Evolutionary conservation across 1,284 basidiomycete genomes (phyloP).

Genomic region (Cystobasidium pallidum): DNA sequence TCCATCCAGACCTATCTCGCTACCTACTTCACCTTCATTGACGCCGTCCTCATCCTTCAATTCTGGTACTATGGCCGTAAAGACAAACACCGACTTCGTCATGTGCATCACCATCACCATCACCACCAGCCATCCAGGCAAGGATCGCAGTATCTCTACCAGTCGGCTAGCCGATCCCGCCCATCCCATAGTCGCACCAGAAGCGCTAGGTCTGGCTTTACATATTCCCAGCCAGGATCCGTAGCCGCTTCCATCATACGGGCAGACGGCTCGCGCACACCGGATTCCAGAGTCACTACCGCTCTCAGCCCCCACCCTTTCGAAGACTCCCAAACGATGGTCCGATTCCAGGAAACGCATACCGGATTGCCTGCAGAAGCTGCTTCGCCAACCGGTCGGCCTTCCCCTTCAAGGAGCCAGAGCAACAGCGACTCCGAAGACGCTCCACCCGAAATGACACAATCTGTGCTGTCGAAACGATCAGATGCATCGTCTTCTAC

Average conservation of each 20-base stretch:
- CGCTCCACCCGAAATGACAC: conserved; percentile 18
- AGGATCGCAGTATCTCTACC: conserved; percentile 14
- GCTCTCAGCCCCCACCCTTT: background rate
- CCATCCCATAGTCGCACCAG: background rate
- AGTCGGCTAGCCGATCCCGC: background rate
- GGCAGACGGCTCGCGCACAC: background rate
- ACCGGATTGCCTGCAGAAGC: background rate
- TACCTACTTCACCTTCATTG: conserved; percentile 76
- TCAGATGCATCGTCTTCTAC: conserved; percentile 31
- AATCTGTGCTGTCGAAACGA: conserved; percentile 23
- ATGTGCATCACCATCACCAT: conserved; percentile 52
- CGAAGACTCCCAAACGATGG: background rate
- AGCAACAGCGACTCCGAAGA: background rate
- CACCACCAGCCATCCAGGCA: conserved; percentile 33
- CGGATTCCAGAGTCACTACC: background rate
- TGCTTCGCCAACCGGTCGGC: background rate
- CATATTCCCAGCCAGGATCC: background rate
- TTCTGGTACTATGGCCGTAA: conserved; percentile 66
- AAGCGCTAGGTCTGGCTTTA: background rate
- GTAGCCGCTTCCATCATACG: background rate
- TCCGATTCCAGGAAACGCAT: background rate
- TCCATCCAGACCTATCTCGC: conserved; percentile 77
- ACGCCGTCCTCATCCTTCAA: conserved; percentile 45
- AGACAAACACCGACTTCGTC: conserved; percentile 43
- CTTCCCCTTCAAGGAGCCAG: background rate